Evolutionary conservation across 306 rosid species (phyloP).

Genomic region (Casuarina cunninghamiana): DNA sequence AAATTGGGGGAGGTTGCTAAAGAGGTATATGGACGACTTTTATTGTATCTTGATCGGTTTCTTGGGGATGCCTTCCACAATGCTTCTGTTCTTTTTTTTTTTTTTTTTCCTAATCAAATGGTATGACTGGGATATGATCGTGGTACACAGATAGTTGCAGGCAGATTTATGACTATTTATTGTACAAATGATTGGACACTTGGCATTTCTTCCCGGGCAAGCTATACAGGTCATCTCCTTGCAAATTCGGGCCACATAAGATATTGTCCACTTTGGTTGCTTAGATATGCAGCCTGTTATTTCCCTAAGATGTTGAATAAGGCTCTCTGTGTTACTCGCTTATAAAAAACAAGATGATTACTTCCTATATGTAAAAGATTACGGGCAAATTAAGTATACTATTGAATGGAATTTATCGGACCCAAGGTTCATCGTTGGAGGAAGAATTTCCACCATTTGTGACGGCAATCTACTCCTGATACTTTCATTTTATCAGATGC

Average conservation of each 20-base stretch:
- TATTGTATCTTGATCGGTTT: background rate
- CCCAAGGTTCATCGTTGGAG: background rate
- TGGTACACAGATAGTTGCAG: constrained; percentile 57
- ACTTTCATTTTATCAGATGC: constrained; percentile 1
- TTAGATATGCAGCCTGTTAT: background rate
- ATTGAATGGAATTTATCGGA: background rate
- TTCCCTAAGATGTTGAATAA: background rate
- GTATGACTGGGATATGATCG: background rate
- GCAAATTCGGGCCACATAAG: constrained; percentile 10
- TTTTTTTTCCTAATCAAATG: background rate
- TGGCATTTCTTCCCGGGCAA: constrained; percentile 61
- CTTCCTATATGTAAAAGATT: too few relatives aligned
- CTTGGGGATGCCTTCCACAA: background rate
- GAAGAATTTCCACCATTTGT: background rate
- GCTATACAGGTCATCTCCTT: constrained; percentile 36
- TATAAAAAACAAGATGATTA: too few relatives aligned
- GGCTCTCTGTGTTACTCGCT: background rate
- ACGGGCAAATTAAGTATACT: background rate
- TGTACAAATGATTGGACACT: constrained; percentile 63
- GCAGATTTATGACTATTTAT: constrained; percentile 72
- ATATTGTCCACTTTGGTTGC: constrained; percentile 11
- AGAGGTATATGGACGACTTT: constrained; percentile 37
- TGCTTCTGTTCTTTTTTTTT: background rate
- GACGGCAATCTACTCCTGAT: background rate
- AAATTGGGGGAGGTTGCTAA: constrained; percentile 63